A percentile compares a stretch with the other conserved stretches of the same genome.
These are phyloP conservation scores for Anisodus tanguticus DNA, from an alignment of 257 asterid species.

Conservation along the genomic window DNA sequence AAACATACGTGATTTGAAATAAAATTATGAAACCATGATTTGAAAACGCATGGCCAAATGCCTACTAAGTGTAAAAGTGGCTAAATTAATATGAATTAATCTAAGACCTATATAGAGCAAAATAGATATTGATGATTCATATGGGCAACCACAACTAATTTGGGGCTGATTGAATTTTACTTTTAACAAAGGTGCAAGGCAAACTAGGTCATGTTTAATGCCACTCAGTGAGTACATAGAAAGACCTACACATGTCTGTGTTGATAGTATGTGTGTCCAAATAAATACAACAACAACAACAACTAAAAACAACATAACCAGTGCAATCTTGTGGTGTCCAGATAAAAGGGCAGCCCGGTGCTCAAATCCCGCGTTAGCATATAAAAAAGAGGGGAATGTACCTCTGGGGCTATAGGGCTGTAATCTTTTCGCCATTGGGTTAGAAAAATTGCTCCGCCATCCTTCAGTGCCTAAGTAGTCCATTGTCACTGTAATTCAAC, in stretches of 20 bases:
- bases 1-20: no score
- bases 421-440: constrained; percentile 47
- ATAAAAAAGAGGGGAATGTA: constrained; percentile 30
- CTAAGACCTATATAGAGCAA: not conserved
- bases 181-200: constrained; percentile 14
- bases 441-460: constrained; percentile 38
- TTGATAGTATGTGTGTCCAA: not conserved
- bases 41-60: no score
- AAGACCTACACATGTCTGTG: not conserved
- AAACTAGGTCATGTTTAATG: not conserved
- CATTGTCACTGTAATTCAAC: constrained; percentile 46
- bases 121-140: not conserved
- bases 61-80: not conserved
- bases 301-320: no score
- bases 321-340: no score
- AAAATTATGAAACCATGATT: no score
- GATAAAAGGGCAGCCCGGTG: no score
- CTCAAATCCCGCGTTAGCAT: no score
- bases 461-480: constrained; percentile 44
- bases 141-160: not conserved
- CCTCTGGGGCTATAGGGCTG: constrained; percentile 51
- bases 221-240: not conserved
- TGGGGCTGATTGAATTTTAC: not conserved
- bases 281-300: not conserved
- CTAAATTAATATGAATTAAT: not conserved